Base-by-base conservation (phyloP, 2,329 filamentous ascomycete species). In the Fusarium guadeloupense region DNA sequence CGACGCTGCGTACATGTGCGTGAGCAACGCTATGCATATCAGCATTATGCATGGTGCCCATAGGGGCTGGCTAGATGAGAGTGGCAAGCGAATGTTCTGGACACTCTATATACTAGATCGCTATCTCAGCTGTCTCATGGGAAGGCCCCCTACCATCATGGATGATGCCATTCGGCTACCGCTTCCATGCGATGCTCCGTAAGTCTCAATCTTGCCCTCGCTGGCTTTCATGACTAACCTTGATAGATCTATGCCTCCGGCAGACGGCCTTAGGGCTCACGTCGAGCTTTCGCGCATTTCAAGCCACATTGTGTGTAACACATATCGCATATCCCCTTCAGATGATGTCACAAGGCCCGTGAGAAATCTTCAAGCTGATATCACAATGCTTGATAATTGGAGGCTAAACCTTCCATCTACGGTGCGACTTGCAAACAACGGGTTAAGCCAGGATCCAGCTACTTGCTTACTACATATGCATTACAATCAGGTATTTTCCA, bases 61-160 rank as follows among this genome's bases (percentile, higher is more conserved):
- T 58, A 71, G 76, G 13, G 79, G 78, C 4, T 76, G 73, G 62
- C 70, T 75, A 4, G 75, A 81, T 35, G 81, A 83, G 62, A 67
- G 68, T 19, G 76, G 75, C 2, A 82, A 79, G 60, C 72, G 81
- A 30, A 72, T 80, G 6, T 83, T 84, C 49, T 84, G 81, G 81
- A 83, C 81, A 0, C 72, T 83, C 3, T 83, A 82, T 51, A 75
- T 80, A n/a, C 67, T 84, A 13, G 81, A 83, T 59, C 74, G 80
- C 39, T 83, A 73, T 70, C 59, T 83, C 35, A 79, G 80, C 56
- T 82, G 79, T 50, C 70, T 83, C 5, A 80, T 82, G 74, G 81
- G 82, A 6, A 76, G 81, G 13, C 80, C 81, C 1, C 77, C 80
- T 0, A 75, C 76, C 3, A 77, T 82, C 12, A 72, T 74, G 28